Percentiles rank a stretch among this genome's conserved stretches.
phyloP scores from a whole-genome alignment of 75 land plant genomes.

The Gnetum montanum region DNA sequence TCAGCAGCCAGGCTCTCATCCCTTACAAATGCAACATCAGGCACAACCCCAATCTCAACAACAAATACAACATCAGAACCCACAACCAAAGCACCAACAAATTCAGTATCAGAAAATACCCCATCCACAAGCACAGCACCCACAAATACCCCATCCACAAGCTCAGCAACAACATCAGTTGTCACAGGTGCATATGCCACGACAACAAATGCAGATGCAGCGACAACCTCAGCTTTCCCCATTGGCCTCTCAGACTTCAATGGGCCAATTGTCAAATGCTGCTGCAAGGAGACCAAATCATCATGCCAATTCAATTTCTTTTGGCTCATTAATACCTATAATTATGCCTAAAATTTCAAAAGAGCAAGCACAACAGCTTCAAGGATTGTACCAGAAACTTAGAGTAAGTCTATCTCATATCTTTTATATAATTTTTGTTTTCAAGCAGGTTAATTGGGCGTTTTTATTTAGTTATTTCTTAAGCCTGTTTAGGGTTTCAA shows the following conservation, averaged over 20 bases:
- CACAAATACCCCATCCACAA: too few relatives aligned
- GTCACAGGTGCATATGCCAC: conserved; percentile 5
- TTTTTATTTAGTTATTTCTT: too few relatives aligned
- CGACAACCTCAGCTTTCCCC: neutral
- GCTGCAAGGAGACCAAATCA: conserved; percentile 18
- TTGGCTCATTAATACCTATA: conserved; percentile 60
- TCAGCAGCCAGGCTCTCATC: too few relatives aligned
- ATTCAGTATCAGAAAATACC: conserved; percentile 3
- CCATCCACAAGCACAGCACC: neutral
- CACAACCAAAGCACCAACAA: conserved; percentile 6
- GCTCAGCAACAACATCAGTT: conserved; percentile 4
- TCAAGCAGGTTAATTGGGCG: too few relatives aligned
- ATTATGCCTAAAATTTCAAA: conserved; percentile 60
- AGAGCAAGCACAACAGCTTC: conserved; percentile 62
- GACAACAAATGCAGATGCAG: neutral
- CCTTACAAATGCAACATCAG: neutral
- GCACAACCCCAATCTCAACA: neutral
- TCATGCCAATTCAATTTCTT: conserved; percentile 37
- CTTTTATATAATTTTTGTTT: neutral
- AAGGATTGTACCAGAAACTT: conserved; percentile 39
- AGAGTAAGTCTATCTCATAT: conserved; percentile 44
- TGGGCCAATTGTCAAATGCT: conserved; percentile 19
- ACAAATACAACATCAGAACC: conserved; percentile 11
- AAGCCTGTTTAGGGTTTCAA: too few relatives aligned
- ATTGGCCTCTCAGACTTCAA: conserved; percentile 8